Evolutionary conservation across 164 flowering plant species (phyloP).

Genomic region (Amborella trichopoda): DNA sequence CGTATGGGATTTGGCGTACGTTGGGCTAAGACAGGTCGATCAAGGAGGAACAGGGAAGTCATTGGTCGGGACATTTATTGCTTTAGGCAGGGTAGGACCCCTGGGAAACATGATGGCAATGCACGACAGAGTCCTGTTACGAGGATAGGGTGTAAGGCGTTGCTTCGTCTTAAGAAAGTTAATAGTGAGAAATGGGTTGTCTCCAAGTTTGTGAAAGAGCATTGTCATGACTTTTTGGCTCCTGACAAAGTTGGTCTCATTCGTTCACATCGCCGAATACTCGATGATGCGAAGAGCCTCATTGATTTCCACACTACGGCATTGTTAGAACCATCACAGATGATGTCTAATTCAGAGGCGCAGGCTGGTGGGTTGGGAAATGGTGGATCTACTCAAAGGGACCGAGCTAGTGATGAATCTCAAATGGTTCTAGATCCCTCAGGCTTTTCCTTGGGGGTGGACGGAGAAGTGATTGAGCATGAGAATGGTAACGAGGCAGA

Average conservation of each 20-base stretch:
- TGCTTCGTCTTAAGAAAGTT: conserved; percentile 18
- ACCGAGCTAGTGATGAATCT: too few relatives aligned
- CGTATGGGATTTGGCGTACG: conserved; percentile 38
- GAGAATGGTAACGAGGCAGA: too few relatives aligned
- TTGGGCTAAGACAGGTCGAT: conserved; percentile 24
- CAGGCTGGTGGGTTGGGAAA: neutral
- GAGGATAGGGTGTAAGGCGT: conserved; percentile 12
- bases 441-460: too few relatives aligned
- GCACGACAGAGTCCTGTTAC: conserved; percentile 5
- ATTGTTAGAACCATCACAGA: neutral
- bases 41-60: conserved; percentile 6
- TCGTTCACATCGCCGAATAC: conserved; percentile 32
- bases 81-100: too few relatives aligned
- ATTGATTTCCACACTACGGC: neutral
- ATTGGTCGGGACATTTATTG: conserved; percentile 11
- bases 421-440: too few relatives aligned
- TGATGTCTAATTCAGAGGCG: neutral
- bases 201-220: conserved; percentile 35
- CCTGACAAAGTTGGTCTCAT: conserved; percentile 33
- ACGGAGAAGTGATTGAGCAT: too few relatives aligned
- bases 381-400: too few relatives aligned
- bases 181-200: conserved; percentile 25
- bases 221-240: conserved; percentile 30
- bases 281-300: conserved; percentile 9
- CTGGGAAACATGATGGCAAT: conserved; percentile 3